Conservation (phyloP, 1,284 basidiomycete species). For the Hymenochaete sp. region DNA sequence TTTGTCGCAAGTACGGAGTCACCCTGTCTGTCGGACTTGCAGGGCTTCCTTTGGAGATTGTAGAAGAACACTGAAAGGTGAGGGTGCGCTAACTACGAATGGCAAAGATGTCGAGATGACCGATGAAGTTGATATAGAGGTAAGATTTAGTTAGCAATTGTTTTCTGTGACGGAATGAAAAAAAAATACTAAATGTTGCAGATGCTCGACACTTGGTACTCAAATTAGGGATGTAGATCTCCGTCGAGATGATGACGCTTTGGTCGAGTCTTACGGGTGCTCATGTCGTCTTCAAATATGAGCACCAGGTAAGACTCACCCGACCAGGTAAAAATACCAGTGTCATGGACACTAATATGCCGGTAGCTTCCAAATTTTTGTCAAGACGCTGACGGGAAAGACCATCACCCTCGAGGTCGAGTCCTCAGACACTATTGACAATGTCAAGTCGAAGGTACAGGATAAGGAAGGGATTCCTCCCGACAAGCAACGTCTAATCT, state of each 20-base stretch:
- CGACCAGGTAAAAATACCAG: too few species aligned
- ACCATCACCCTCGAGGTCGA: slow-evolving; percentile 54
- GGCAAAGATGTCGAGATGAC: slow-evolving; percentile 57
- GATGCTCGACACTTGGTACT: too few species aligned
- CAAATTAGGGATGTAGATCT: too few species aligned
- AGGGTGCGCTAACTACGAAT: slow-evolving; percentile 26
- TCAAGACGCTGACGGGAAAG: slow-evolving; percentile 46
- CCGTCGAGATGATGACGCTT: too few species aligned
- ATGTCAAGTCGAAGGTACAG: slow-evolving; percentile 42
- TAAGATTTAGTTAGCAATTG: too few species aligned
- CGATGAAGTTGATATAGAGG: slow-evolving; percentile 68
- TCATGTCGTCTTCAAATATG: too few species aligned
- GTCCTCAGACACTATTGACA: slow-evolving; percentile 49
- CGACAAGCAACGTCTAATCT: slow-evolving; percentile 70
- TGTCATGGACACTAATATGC: too few species aligned
- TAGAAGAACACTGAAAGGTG: slow-evolving; percentile 44
- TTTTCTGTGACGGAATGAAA: too few species aligned
- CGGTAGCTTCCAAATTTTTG: slow-evolving; percentile 48
- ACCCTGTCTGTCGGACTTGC: slow-evolving; percentile 87
- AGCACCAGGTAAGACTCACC: too few species aligned
- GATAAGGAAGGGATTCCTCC: slow-evolving; percentile 52
- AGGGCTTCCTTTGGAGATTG: slow-evolving; percentile 88
- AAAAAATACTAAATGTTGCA: too few species aligned
- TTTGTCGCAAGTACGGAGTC: slow-evolving; percentile 83
- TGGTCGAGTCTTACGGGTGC: too few species aligned